phyloP scores from a whole-genome alignment of 129 eudicot species.

The Tagetes erecta region DNA sequence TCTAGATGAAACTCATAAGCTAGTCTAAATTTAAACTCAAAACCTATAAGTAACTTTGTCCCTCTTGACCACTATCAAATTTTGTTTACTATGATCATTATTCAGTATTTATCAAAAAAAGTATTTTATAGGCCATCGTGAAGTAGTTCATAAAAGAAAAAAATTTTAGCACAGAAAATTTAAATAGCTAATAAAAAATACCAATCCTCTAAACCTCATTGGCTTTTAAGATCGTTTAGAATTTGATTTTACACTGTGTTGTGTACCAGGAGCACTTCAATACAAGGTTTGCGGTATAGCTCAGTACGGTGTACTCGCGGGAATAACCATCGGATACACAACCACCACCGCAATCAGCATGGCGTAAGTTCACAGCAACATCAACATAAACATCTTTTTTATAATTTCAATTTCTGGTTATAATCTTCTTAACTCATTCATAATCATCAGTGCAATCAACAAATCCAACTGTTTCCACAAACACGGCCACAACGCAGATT shows the following conservation, averaged over 20 bases:
- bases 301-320: conserved; percentile 56
- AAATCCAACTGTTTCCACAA: conserved; percentile 71
- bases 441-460: conserved; percentile 50
- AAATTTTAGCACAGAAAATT: no score
- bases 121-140: no score
- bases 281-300: conserved; percentile 51
- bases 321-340: conserved; percentile 67
- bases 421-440: background rate
- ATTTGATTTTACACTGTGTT: background rate
- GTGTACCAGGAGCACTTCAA: conserved; percentile 47
- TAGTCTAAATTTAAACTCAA: no score
- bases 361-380: conserved; percentile 51
- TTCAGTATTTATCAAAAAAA: no score
- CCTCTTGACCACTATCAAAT: no score
- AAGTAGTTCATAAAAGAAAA: no score
- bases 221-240: no score
- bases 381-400: background rate
- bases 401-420: background rate
- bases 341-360: conserved; percentile 83
- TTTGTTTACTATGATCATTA: no score
- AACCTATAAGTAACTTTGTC: no score
- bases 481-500: conserved; percentile 50
- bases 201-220: no score
- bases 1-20: no score
- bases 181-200: no score